Evolutionary conservation across 2,329 filamentous ascomycete genomes (phyloP), one percentile per base, ranked within the genome.

Genomic region (Alternaria metachromatica): DNA sequence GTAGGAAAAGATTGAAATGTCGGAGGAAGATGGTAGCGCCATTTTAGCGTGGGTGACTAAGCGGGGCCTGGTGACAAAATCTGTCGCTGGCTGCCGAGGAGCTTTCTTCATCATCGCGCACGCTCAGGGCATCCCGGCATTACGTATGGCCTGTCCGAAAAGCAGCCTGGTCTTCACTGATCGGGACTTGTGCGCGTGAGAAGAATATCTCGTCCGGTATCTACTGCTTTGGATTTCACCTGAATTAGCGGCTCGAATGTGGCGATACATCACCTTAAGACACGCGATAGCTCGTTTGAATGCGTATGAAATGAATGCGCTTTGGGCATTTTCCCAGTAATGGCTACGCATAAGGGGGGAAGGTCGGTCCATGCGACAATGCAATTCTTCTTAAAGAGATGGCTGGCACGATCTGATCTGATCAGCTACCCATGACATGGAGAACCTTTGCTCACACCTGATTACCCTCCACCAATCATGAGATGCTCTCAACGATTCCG

Each of bases 221-320:
- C 83, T 85, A 81, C 83, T 81, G 82, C 83, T 83, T 79, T 78
- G 77, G 82, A 84, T 81, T 78, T 78, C 70, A 77, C 73, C 80
- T 82, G 80, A 84, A 84, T 78, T 78, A 81, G 82, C 80, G 82
- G 83, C 80, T 85, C 83, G 83, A 81, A 80, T 81, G 82, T 79
- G 81, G 82, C 82, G 82, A 79, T 74, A 84, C 81, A 84, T 77
- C n/a, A 33, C 13, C 41, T 53, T 48, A 43, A 33, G 20, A 45
- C 41, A 18, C 18, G 20, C 37, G 13, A 13, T 13, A 53, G 37
- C 46, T 30, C 13, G 28, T 28, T n/a, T 43, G 23, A 10, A 26
- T 25, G 23, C 41, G 33, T 30, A 30, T 25, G 18, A 12, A 50
- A 28, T 18, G 21, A 37, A 12, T 41, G 49, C 20, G 15, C 49